A percentile compares a stretch with the other conserved stretches of the same genome.
Conservation (phyloP, 2,329 filamentous ascomycete genomes). For the Stromatinia cepivora region DNA sequence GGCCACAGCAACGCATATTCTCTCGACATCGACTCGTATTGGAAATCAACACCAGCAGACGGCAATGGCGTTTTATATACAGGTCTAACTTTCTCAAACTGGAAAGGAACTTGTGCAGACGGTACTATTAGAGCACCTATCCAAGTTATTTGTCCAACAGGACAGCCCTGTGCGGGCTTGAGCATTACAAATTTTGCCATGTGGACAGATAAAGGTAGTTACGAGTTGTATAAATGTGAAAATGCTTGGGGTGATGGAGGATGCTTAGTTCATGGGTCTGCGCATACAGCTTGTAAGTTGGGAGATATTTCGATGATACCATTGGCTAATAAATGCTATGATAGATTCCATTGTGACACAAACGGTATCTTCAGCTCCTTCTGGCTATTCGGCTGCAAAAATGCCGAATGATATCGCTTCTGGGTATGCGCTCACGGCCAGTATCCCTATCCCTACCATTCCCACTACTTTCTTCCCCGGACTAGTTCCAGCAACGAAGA, state of each 20-base stretch:
- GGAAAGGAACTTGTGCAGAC: slow-evolving; percentile 50
- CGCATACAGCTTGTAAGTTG: slow-evolving; percentile 21
- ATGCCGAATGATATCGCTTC: slow-evolving; percentile 25
- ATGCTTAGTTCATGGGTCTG: slow-evolving; percentile 18
- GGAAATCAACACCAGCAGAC: slow-evolving; percentile 47
- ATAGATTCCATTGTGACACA: slow-evolving; percentile 18
- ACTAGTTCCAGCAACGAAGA: slow-evolving; percentile 25
- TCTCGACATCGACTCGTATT: slow-evolving; percentile 56
- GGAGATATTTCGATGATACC: background rate
- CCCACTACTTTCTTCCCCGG: slow-evolving; percentile 29
- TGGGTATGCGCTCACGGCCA: slow-evolving; percentile 20
- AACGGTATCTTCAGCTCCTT: slow-evolving; percentile 18
- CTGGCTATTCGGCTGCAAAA: slow-evolving; percentile 25
- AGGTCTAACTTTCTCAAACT: slow-evolving; percentile 56
- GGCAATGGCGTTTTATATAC: slow-evolving; percentile 55
- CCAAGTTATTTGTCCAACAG: slow-evolving; percentile 39
- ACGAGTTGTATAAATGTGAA: slow-evolving; percentile 21
- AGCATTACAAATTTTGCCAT: slow-evolving; percentile 42
- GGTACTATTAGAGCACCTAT: slow-evolving; percentile 40
- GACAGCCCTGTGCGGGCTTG: slow-evolving; percentile 39
- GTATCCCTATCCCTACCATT: slow-evolving; percentile 26
- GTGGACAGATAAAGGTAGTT: slow-evolving; percentile 39
- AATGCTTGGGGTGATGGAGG: slow-evolving; percentile 23
- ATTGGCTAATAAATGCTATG: slow-evolving; percentile 2
- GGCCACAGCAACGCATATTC: slow-evolving; percentile 61